phyloP scores from a whole-genome alignment of 495 filamentous ascomycete species.

The Massariosphaeria phaeospora region DNA sequence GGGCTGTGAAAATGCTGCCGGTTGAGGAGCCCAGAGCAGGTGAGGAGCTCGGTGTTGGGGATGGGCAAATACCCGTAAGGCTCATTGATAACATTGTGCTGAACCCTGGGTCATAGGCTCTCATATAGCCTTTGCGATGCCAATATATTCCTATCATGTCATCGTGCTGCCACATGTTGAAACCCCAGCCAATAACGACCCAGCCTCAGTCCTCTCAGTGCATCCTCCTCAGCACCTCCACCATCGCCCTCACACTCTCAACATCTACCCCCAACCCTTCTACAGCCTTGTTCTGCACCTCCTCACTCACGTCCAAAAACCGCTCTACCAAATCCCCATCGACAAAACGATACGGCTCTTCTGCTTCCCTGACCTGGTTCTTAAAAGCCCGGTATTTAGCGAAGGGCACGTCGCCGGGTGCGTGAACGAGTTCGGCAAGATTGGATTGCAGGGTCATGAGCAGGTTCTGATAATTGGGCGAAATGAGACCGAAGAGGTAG shows the following conservation, averaged over 20 bases:
- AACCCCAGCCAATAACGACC: too few relatives aligned
- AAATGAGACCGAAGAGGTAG: constrained; percentile 79
- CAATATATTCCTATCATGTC: too few relatives aligned
- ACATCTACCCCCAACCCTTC: constrained; percentile 46
- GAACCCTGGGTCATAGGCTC: constrained; percentile 18
- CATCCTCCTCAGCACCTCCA: too few relatives aligned
- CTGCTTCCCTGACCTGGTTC: constrained; percentile 60
- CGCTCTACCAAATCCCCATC: constrained; percentile 87
- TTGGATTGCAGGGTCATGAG: constrained; percentile 76
- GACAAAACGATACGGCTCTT: constrained; percentile 80
- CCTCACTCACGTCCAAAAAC: constrained; percentile 66
- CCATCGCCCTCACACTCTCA: constrained; percentile 54
- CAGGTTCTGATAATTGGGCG: constrained; percentile 63
- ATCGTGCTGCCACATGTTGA: too few relatives aligned
- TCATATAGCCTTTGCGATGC: too few relatives aligned
- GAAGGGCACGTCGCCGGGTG: constrained; percentile 68
- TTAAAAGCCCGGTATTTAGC: constrained; percentile 72
- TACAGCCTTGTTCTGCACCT: constrained; percentile 60
- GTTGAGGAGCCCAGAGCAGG: constrained; percentile 61
- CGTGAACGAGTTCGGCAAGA: constrained; percentile 60
- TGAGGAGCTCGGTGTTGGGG: constrained; percentile 66
- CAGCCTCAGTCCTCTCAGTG: too few relatives aligned
- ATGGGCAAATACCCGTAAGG: constrained; percentile 67
- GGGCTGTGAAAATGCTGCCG: constrained; percentile 83
- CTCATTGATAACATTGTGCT: constrained; percentile 90